Percentiles rank a stretch among this genome's conserved stretches.
Evolutionary conservation across 352 stramenopile species (phyloP).

Genomic region (Globisporangium parvum): DNA sequence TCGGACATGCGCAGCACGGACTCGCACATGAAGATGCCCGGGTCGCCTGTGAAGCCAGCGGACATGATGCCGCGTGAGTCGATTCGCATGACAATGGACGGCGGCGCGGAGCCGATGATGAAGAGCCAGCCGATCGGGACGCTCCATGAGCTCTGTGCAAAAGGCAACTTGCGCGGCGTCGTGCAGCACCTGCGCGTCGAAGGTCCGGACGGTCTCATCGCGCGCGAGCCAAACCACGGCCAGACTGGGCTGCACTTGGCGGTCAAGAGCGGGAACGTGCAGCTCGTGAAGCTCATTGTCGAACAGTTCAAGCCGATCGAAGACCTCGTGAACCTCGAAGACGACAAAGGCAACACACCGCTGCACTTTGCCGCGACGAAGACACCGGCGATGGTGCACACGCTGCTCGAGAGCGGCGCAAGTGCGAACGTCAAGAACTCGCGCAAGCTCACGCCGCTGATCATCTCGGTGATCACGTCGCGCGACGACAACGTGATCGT

Average conservation of each 20-base stretch:
- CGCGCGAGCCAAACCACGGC: constrained; percentile 79
- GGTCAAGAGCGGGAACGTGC: constrained; percentile 79
- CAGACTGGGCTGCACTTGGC: constrained; percentile 78
- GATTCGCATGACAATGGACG: constrained; percentile 69
- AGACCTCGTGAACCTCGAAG: constrained; percentile 78
- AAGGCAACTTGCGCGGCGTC: constrained; percentile 72
- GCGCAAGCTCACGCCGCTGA: constrained; percentile 78
- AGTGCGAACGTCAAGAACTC: constrained; percentile 86
- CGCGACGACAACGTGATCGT: constrained; percentile 80
- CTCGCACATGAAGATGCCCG: constrained; percentile 9
- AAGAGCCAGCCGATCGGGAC: constrained; percentile 76
- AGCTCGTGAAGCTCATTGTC: constrained; percentile 76
- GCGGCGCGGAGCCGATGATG: constrained; percentile 54
- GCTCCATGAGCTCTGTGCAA: constrained; percentile 72
- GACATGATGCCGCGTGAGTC: constrained; percentile 45
- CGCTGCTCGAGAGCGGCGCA: constrained; percentile 68
- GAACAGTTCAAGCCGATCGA: constrained; percentile 77
- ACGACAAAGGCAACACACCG: constrained; percentile 85
- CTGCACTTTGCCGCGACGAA: constrained; percentile 86
- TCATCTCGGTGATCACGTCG: constrained; percentile 86
- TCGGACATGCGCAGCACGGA: constrained; percentile 22
- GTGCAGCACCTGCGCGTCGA: constrained; percentile 74
- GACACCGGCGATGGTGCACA: constrained; percentile 74
- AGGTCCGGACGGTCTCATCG: constrained; percentile 52
- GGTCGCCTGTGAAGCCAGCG: constrained; percentile 11